phyloP scores from a whole-genome alignment of 441 rosid genomes.

The Raphanus hybrid region DNA sequence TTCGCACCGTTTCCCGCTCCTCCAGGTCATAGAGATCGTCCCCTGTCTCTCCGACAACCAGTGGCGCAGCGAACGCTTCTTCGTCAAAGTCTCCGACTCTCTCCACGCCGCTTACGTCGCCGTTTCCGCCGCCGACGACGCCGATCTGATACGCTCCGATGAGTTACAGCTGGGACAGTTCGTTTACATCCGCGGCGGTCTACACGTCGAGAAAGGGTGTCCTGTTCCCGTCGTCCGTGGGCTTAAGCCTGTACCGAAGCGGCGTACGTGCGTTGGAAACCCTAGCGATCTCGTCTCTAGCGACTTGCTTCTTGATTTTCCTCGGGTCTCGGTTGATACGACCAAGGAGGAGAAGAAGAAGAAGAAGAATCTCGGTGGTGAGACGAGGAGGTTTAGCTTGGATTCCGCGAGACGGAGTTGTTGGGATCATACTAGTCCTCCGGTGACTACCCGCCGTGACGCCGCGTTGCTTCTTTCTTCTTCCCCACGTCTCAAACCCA shows the following conservation, averaged over 20 bases:
- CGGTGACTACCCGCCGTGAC: constrained; percentile 36
- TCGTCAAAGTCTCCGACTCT: constrained; percentile 61
- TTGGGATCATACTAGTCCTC: constrained; percentile 49
- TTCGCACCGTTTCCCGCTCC: constrained; percentile 51
- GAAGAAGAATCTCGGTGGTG: constrained; percentile 1
- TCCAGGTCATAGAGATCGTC: constrained; percentile 57
- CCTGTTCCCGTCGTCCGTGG: constrained; percentile 57
- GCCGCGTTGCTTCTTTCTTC: constrained; percentile 25
- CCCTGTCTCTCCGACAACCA: constrained; percentile 56
- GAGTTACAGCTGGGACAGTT: constrained; percentile 59
- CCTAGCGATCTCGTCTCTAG: constrained; percentile 53
- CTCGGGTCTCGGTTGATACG: constrained; percentile 12
- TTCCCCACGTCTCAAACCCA: constrained; percentile 38
- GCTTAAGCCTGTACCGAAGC: constrained; percentile 51
- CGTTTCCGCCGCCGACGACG: constrained; percentile 45
- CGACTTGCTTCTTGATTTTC: constrained; percentile 42
- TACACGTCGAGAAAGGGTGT: constrained; percentile 47
- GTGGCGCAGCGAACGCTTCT: constrained; percentile 56
- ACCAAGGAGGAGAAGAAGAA: not conserved
- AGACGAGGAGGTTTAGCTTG: constrained; percentile 39
- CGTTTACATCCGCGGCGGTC: constrained; percentile 46
- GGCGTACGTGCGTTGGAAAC: constrained; percentile 52
- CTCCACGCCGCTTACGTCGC: constrained; percentile 59
- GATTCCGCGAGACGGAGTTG: constrained; percentile 52
- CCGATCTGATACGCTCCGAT: constrained; percentile 53